Conservation (phyloP, 257 asterid species). For the Eustoma russellianum region DNA sequence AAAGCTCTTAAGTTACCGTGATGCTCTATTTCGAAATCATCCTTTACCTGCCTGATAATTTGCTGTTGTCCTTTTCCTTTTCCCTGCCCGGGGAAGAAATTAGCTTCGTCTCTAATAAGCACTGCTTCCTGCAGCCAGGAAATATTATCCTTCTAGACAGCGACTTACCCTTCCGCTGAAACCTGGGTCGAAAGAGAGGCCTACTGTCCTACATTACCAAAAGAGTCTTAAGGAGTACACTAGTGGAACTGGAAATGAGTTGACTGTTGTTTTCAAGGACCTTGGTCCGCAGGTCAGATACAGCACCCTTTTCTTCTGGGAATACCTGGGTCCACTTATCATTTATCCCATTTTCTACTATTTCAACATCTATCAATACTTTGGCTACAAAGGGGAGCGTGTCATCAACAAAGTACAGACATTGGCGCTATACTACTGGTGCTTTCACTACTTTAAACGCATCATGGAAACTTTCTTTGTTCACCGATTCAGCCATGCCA, state of each 20-base stretch:
- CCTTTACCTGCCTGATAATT: neutral
- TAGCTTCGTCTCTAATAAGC: neutral
- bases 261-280: conserved; percentile 83
- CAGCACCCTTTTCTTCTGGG: conserved; percentile 89
- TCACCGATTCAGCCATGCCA: conserved; percentile 96
- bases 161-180: conserved; percentile 70
- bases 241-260: conserved; percentile 38
- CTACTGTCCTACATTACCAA: conserved; percentile 53
- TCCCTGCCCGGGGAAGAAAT: neutral
- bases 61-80: neutral
- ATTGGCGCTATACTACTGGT: conserved; percentile 88
- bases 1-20: neutral
- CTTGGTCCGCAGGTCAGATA: conserved; percentile 85
- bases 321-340: conserved; percentile 85
- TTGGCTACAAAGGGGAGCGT: conserved; percentile 69
- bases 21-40: neutral
- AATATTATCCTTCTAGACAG: conserved; percentile 81
- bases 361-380: conserved; percentile 48
- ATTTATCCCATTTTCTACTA: conserved; percentile 77
- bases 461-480: conserved; percentile 90
- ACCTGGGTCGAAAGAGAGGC: conserved; percentile 71
- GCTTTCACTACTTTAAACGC: conserved; percentile 88
- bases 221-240: conserved; percentile 72
- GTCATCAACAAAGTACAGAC: conserved; percentile 73
- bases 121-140: conserved; percentile 41